Evolutionary conservation across 2,329 filamentous ascomycete genomes (phyloP).

Genomic region (Exophiala sp.): DNA sequence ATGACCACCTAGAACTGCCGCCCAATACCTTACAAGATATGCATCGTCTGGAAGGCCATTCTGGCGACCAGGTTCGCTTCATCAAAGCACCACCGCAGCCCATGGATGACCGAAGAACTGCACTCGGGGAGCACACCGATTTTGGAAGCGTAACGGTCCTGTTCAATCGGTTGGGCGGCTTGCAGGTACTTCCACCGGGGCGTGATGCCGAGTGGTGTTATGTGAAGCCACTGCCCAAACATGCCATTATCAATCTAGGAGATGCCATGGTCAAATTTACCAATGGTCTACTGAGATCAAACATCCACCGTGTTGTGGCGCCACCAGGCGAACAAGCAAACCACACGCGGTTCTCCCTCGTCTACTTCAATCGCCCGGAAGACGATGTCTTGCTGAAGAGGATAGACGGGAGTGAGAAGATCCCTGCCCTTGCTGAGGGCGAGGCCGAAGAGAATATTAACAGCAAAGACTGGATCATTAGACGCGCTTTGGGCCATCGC

Average conservation of each 20-base stretch:
- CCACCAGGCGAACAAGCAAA: conserved; percentile 46
- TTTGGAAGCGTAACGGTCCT: conserved; percentile 53
- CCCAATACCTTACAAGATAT: conserved; percentile 41
- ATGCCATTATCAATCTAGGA: conserved; percentile 34
- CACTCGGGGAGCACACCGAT: conserved; percentile 51
- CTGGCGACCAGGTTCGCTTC: conserved; percentile 52
- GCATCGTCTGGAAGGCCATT: conserved; percentile 41
- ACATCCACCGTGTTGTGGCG: conserved; percentile 47
- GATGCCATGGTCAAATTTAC: conserved; percentile 42
- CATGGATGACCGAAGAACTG: conserved; percentile 38
- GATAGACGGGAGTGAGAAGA: conserved; percentile 34
- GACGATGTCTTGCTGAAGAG: conserved; percentile 43
- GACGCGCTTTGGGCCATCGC: conserved; percentile 36
- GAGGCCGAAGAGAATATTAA: conserved; percentile 35
- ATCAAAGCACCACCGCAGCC: conserved; percentile 47
- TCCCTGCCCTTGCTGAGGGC: conserved; percentile 33
- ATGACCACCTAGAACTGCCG: conserved; percentile 41
- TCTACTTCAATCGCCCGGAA: conserved; percentile 51
- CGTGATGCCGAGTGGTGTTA: conserved; percentile 46
- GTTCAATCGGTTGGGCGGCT: conserved; percentile 51
- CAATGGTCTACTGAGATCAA: conserved; percentile 37
- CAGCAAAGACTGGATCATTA: conserved; percentile 41
- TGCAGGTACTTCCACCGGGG: conserved; percentile 47
- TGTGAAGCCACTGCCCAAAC: conserved; percentile 47
- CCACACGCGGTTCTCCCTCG: conserved; percentile 46